Evolutionary conservation across 2,329 filamentous ascomycete genomes (phyloP).

Genomic region (Venturia nashicola): DNA sequence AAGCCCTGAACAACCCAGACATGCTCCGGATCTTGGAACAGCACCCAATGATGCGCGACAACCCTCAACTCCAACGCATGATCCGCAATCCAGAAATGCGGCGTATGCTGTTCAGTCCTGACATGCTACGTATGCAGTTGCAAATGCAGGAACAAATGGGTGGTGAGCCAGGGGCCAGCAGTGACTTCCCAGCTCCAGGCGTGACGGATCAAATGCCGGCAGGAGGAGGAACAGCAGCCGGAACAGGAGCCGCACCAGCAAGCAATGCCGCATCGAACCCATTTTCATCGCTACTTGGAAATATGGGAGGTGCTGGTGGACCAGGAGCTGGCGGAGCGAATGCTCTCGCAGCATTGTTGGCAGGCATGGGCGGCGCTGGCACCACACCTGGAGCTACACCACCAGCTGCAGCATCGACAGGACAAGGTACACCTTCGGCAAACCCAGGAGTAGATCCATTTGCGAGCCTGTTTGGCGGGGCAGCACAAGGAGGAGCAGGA

Average conservation of each 20-base stretch:
- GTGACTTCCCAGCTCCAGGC: slow-evolving; percentile 75
- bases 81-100: slow-evolving; percentile 81
- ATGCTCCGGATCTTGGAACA: slow-evolving; percentile 70
- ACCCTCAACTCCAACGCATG: slow-evolving; percentile 78
- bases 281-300: slow-evolving; percentile 42
- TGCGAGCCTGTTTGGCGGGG: slow-evolving; percentile 45
- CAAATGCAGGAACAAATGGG: slow-evolving; percentile 62
- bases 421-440: slow-evolving; percentile 20
- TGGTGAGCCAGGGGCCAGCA: slow-evolving; percentile 34
- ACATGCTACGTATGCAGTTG: slow-evolving; percentile 68
- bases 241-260: slow-evolving; percentile 12
- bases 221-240: slow-evolving; percentile 10
- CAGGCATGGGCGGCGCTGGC: slow-evolving; percentile 11
- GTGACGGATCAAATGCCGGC: slow-evolving; percentile 71
- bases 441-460: slow-evolving; percentile 50
- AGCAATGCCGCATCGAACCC: slow-evolving; percentile 35
- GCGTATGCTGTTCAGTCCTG: slow-evolving; percentile 84
- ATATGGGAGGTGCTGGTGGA: slow-evolving; percentile 17
- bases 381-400: slow-evolving; percentile 18
- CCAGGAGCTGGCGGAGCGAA: slow-evolving; percentile 20
- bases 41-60: slow-evolving; percentile 65
- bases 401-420: slow-evolving; percentile 16
- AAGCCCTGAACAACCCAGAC: slow-evolving; percentile 88
- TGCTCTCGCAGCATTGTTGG: slow-evolving; percentile 21
- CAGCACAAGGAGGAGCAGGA: slow-evolving; percentile 4